Percentiles rank a stretch among this genome's conserved stretches.
Evolutionary conservation across 75 land plant genomes (phyloP).

Genomic region (Pinus albicaulis): DNA sequence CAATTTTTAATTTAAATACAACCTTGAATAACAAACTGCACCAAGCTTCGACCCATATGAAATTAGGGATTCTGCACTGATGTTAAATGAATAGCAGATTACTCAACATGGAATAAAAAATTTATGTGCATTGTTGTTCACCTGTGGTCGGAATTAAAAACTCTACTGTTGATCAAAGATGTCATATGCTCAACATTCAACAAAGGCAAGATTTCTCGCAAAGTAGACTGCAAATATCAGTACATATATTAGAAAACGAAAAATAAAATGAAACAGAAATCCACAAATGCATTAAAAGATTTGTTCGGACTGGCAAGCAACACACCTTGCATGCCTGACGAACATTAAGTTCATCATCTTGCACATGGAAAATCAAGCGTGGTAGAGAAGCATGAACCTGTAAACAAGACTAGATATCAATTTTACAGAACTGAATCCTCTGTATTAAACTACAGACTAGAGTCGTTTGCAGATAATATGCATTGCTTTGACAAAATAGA

Average conservation of each 20-base stretch:
- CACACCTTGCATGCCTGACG: slow-evolving; percentile 84
- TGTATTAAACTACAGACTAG: background rate
- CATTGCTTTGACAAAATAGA: background rate
- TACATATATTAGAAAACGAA: background rate
- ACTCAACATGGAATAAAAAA: background rate
- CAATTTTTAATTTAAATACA: background rate
- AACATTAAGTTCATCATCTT: slow-evolving; percentile 80
- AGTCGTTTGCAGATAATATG: background rate
- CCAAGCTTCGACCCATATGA: background rate
- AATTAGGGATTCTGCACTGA: background rate
- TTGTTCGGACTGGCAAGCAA: background rate
- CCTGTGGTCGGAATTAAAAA: slow-evolving; percentile 70
- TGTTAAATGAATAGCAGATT: background rate
- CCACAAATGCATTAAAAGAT: background rate
- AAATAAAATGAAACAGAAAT: background rate
- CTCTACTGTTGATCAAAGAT: slow-evolving; percentile 19
- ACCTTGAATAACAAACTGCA: background rate
- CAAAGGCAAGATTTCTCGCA: slow-evolving; percentile 53
- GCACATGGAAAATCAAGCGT: slow-evolving; percentile 77
- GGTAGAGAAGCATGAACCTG: slow-evolving; percentile 86
- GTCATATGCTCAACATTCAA: slow-evolving; percentile 51
- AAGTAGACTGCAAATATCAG: slow-evolving; percentile 48
- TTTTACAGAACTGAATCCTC: background rate
- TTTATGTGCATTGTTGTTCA: slow-evolving; percentile 12
- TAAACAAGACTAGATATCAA: slow-evolving; percentile 3